These are phyloP conservation scores for Omphalotus olearius DNA, from an alignment of 1,284 basidiomycete species.

Conservation along the genomic window DNA sequence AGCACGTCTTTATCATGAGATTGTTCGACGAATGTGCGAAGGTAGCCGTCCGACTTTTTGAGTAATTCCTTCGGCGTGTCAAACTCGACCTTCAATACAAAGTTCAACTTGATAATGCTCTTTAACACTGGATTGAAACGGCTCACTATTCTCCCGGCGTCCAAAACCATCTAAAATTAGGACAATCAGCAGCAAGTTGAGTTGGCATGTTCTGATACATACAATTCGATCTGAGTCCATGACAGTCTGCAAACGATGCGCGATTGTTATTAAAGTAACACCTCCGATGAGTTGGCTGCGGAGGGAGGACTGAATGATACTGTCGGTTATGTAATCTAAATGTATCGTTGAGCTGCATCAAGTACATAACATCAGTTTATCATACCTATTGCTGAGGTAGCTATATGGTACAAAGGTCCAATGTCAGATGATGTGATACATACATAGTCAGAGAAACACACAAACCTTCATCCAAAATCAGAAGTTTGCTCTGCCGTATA, in stretches of 20 bases:
- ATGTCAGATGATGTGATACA: too few species aligned
- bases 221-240: slow-evolving; percentile 14
- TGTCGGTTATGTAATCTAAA: slow-evolving; percentile 53
- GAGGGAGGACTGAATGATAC: slow-evolving; percentile 54
- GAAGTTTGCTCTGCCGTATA: slow-evolving; percentile 50
- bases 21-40: slow-evolving; percentile 43
- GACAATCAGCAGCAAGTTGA: not conserved
- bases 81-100: slow-evolving; percentile 30
- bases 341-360: slow-evolving; percentile 14
- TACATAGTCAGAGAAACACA: too few species aligned
- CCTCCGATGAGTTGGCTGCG: slow-evolving; percentile 47
- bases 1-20: slow-evolving; percentile 32
- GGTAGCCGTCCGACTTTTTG: slow-evolving; percentile 34
- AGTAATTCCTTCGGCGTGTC: slow-evolving; percentile 48
- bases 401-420: slow-evolving; percentile 20
- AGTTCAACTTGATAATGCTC: not conserved
- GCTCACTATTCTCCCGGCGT: slow-evolving; percentile 9
- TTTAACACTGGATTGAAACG: not conserved
- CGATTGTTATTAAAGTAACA: slow-evolving; percentile 60
- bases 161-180: slow-evolving; percentile 8
- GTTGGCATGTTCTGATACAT: not conserved
- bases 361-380: slow-evolving; percentile 7
- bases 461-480: slow-evolving; percentile 58
- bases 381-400: slow-evolving; percentile 50
- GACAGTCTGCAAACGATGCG: slow-evolving; percentile 33